Evolutionary conservation across 2,329 filamentous ascomycete species (phyloP), one percentile per base, ranked within the genome.

Genomic region (Ustulina deusta): DNA sequence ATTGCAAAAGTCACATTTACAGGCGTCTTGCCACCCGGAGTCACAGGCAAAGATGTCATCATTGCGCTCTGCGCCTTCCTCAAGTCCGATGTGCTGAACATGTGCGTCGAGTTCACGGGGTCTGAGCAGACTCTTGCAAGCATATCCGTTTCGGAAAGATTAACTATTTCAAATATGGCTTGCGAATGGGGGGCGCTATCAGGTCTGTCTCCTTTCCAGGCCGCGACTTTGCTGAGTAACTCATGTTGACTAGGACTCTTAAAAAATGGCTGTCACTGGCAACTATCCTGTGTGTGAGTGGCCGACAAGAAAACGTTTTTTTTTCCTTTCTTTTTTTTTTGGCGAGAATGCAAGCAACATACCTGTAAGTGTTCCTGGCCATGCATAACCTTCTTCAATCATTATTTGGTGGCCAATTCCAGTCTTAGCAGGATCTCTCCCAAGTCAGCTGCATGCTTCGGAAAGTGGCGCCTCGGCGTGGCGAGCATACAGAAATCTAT

Each of bases 31-130:
- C 94, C 93, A 0, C 82, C 83, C 1, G 94, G 94, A 11, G 94
- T 97, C 0, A 94, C 92, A 0, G 95, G 94, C 34, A 98, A 98
- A 80, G 96, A 98, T 79, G 92, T 97, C 15, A 97, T 98, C 71
- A 87, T 97, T 34, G 93, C 94, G 0, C 86, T 98, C 0, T 97
- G 93, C 25, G 32, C 27, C 6, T 25, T 63, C 3, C 20, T 63
- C 20, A 32, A 55, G 1, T 10, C 17, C 5, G 38, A 40, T 3
- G 38, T 40, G 38, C 38, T 40, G 3, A 40, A 40, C 38, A 7
- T 11, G 9, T 40, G 38, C 38, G 38, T 40, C 10, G 38, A 40
- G 38, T 40, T 40, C 38, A 7, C 10, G 9, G 38, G 38, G 17
- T 40, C 38, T 15, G 38, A 40, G 13, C 38, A 40, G 38, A 40